Percentiles rank a stretch among this genome's conserved stretches.
phyloP scores from a whole-genome alignment of 495 filamentous ascomycete genomes.

The Filosporella fistucella region DNA sequence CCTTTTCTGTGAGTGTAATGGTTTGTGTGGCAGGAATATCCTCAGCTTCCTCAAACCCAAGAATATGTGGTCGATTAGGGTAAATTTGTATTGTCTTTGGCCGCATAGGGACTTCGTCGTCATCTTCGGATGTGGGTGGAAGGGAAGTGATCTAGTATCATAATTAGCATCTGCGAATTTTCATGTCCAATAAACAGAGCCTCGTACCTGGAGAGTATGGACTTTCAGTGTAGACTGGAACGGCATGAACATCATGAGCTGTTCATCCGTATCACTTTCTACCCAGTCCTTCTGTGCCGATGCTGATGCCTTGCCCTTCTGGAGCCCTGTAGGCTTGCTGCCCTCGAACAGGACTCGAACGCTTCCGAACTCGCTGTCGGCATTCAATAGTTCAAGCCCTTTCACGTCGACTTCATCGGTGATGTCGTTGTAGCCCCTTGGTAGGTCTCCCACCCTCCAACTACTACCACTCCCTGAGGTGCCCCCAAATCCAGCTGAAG shows the following conservation, averaged over 20 bases:
- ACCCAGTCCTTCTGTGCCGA: constrained; percentile 71
- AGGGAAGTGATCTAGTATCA: constrained; percentile 73
- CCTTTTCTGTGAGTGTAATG: constrained; percentile 62
- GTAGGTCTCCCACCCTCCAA: constrained; percentile 72
- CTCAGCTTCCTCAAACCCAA: constrained; percentile 94
- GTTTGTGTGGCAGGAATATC: constrained; percentile 74
- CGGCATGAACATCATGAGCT: constrained; percentile 89
- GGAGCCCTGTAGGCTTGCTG: constrained; percentile 59
- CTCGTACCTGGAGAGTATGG: constrained; percentile 64
- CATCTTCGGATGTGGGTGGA: constrained; percentile 54
- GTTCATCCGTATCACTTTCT: constrained; percentile 99
- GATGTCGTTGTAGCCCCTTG: constrained; percentile 79
- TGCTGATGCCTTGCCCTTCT: constrained; percentile 51
- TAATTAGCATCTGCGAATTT: constrained; percentile 4
- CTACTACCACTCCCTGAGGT: constrained; percentile 35
- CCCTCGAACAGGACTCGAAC: constrained; percentile 69
- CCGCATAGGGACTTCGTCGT: constrained; percentile 74
- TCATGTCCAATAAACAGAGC: neutral
- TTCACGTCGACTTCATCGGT: constrained; percentile 74
- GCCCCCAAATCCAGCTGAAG: constrained; percentile 37
- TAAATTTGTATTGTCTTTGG: constrained; percentile 84
- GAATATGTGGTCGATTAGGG: constrained; percentile 77
- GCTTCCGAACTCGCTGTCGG: constrained; percentile 62
- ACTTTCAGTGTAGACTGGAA: constrained; percentile 88
- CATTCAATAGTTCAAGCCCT: constrained; percentile 83